phyloP scores from a whole-genome alignment of 2,329 filamentous ascomycete species.

The Penicillium sp. region DNA sequence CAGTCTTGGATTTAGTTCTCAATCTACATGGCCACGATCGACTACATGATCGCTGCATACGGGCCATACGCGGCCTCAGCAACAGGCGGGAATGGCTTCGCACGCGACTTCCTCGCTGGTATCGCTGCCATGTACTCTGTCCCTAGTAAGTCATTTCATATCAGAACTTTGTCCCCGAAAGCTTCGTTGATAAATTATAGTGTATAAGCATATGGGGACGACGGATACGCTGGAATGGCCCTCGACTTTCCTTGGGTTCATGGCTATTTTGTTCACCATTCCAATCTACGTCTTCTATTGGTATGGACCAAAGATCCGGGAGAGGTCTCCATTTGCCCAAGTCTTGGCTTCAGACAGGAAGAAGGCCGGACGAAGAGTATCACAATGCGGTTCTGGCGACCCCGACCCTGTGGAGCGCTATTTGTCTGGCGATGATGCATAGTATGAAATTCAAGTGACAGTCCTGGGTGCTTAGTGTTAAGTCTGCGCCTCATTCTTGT shows the following conservation, averaged over 20 bases:
- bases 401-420: slow-evolving; percentile 25
- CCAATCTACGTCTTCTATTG: slow-evolving; percentile 67
- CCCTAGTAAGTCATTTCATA: slow-evolving; percentile 41
- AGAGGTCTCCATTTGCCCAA: slow-evolving; percentile 62
- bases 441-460: neutral
- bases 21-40: slow-evolving; percentile 64
- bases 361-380: slow-evolving; percentile 25
- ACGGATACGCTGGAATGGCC: slow-evolving; percentile 55
- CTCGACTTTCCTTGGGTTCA: slow-evolving; percentile 59
- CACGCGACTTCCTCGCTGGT: slow-evolving; percentile 62
- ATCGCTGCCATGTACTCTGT: slow-evolving; percentile 58
- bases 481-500: neutral
- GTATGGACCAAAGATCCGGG: slow-evolving; percentile 58
- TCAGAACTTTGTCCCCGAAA: neutral
- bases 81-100: slow-evolving; percentile 64
- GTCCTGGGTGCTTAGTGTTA: neutral
- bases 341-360: slow-evolving; percentile 50
- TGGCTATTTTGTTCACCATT: slow-evolving; percentile 60
- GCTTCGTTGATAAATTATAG: slow-evolving; percentile 21
- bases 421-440: slow-evolving; percentile 6
- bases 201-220: slow-evolving; percentile 50
- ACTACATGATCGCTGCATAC: slow-evolving; percentile 67
- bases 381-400: slow-evolving; percentile 27
- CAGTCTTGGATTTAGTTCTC: slow-evolving; percentile 25
- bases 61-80: slow-evolving; percentile 63